Evolutionary conservation across 176 grass and related monocot genomes (phyloP), one percentile per base, ranked within the genome.

Genomic region (Eremochloa ophiuroides): DNA sequence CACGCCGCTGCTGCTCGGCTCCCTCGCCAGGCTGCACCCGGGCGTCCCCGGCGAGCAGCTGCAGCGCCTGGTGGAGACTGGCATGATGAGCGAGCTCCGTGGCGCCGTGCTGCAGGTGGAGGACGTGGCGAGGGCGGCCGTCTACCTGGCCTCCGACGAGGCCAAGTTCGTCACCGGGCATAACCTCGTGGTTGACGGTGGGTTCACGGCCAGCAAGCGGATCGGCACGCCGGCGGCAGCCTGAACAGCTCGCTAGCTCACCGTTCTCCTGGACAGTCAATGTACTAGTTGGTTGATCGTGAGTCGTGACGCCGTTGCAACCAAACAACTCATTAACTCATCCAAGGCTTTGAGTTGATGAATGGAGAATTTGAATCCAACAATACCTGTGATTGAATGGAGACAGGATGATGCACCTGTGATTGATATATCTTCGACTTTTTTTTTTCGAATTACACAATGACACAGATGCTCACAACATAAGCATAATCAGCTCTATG

Each of bases 41-140:
- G 83, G 71, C 41, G 70, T 70, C 6, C 0, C 76, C 76, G 87
- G 76, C 41, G 82, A 89, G 51, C 18, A 74, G 82, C 51, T 85
- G 2, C 75, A 63, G 87, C n/a, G 62, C 31, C 4, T 76, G 63
- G 71, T 89, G 62, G 70, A 89, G 82, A 50, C 8, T 15, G 77
- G 71, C 41, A 80, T 81, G 82, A 80, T 81, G 82, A 85, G 71
- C 78, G 56, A 75, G 63, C 23, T 89, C 63, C 0, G 67, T 0
- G 82, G 77, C 31, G 87, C 77, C 7, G 65, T 82, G 78, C 82
- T 89, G 65, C 77, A 85, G 56, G 22, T 47, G 4, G 77, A 89
- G 56, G 87, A 89, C 83, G 72, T 89, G n/a, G 87, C 77, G 16
- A 82, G 78, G 73, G 87, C 87, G 13, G 87, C 87, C n/a, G 66